Conservation (phyloP, 2,329 filamentous ascomycete species). For the Alternaria viburni region DNA sequence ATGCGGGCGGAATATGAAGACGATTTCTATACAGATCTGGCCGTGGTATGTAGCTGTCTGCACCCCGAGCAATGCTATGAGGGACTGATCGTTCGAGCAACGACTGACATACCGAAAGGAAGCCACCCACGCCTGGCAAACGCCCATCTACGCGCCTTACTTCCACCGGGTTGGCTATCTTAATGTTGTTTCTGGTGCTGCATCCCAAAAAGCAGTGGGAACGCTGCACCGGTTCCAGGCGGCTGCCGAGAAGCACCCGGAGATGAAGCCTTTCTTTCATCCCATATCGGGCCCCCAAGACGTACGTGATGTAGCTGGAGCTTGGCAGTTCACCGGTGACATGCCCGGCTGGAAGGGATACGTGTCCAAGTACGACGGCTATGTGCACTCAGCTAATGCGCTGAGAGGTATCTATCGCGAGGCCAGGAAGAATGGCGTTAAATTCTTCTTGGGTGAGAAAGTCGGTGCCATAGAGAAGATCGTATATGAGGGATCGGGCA, state of each 20-base stretch:
- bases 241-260: constrained; percentile 50
- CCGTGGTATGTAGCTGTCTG: constrained; percentile 51
- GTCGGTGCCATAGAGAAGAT: constrained; percentile 51
- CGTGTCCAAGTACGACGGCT: constrained; percentile 63
- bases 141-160: constrained; percentile 61
- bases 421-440: constrained; percentile 52
- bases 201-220: constrained; percentile 57
- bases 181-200: constrained; percentile 57
- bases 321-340: constrained; percentile 56
- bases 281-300: constrained; percentile 38
- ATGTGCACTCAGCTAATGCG: constrained; percentile 62
- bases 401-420: constrained; percentile 55
- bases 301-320: constrained; percentile 48
- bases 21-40: constrained; percentile 61
- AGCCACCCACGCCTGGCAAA: constrained; percentile 61
- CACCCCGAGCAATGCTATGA: not conserved
- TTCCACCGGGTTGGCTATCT: constrained; percentile 61
- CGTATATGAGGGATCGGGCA: constrained; percentile 41
- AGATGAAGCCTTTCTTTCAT: constrained; percentile 47
- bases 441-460: constrained; percentile 53
- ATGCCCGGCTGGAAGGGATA: constrained; percentile 65
- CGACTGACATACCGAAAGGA: constrained; percentile 38
- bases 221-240: constrained; percentile 53
- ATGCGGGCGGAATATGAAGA: constrained; percentile 66
- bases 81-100: not conserved